A percentile compares a stretch with the other conserved stretches of the same genome.
Evolutionary conservation across 108 stramenopile genomes (phyloP).

Genomic region (Skeletonema costatum): DNA sequence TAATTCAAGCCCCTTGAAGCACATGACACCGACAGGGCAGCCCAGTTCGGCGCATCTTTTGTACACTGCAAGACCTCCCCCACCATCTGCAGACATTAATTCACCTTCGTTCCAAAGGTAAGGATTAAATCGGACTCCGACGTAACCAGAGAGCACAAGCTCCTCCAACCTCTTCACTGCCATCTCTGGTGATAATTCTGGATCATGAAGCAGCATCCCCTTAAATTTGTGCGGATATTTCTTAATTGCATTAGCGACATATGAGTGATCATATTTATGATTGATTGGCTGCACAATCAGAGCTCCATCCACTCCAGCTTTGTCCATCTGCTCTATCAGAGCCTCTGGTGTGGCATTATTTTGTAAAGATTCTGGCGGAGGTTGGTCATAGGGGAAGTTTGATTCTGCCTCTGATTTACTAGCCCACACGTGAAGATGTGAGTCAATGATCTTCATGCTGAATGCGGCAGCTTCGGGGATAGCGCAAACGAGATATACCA

Average conservation of each 20-base stretch:
- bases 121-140: constrained; percentile 89
- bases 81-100: constrained; percentile 37
- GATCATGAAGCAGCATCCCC: constrained; percentile 87
- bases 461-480: not conserved
- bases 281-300: constrained; percentile 92
- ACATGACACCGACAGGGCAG: constrained; percentile 89
- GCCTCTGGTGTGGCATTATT: constrained; percentile 51
- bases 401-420: constrained; percentile 45
- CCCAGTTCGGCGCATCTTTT: constrained; percentile 78
- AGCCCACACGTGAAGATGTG: constrained; percentile 90
- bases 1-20: constrained; percentile 82
- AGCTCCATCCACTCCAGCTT: constrained; percentile 79
- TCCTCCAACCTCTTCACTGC: constrained; percentile 69
- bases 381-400: constrained; percentile 66
- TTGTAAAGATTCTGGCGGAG: constrained; percentile 64
- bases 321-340: constrained; percentile 70
- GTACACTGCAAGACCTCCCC: constrained; percentile 65
- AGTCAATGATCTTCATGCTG: constrained; percentile 56
- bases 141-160: constrained; percentile 74
- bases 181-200: constrained; percentile 58
- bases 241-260: constrained; percentile 68
- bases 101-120: constrained; percentile 75
- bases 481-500: not conserved
- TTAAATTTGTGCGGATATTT: constrained; percentile 76
- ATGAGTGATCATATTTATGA: constrained; percentile 89